These are phyloP conservation scores for Phyllachora maydis DNA, from an alignment of 2,329 filamentous ascomycete species.

Conservation along the genomic window DNA sequence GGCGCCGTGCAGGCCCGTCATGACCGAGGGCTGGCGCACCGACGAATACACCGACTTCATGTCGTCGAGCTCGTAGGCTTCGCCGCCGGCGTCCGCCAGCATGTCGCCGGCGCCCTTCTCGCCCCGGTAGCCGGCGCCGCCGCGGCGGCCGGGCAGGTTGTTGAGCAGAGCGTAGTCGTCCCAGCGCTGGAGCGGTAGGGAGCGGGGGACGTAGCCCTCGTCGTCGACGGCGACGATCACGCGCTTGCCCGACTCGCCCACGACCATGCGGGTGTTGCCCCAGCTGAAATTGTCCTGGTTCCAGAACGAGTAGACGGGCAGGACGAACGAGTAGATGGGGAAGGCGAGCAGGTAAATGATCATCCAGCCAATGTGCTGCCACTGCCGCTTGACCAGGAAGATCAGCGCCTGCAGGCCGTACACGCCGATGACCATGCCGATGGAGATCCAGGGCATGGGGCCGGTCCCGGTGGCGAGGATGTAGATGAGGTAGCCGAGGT, in stretches of 20 bases:
- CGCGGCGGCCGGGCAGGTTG: slow-evolving; percentile 78
- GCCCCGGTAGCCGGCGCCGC: slow-evolving; percentile 36
- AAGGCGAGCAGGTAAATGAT: slow-evolving; percentile 82
- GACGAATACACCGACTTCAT: slow-evolving; percentile 94
- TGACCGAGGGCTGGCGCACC: slow-evolving; percentile 68
- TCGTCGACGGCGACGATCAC: slow-evolving; percentile 73
- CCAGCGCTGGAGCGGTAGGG: slow-evolving; percentile 88
- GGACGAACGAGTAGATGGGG: slow-evolving; percentile 92
- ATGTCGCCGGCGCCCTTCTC: slow-evolving; percentile 42
- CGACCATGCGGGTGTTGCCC: slow-evolving; percentile 94
- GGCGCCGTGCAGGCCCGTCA: slow-evolving; percentile 63
- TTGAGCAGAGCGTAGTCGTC: slow-evolving; percentile 83
- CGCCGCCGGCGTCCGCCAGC: slow-evolving; percentile 43
- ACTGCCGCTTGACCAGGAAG: slow-evolving; percentile 93
- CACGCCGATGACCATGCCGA: slow-evolving; percentile 73
- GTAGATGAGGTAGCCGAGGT: slow-evolving; percentile 90
- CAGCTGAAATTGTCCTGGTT: slow-evolving; percentile 99
- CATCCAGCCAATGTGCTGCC: slow-evolving; percentile 74
- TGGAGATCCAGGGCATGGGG: slow-evolving; percentile 67
- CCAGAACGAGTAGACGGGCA: slow-evolving; percentile 92
- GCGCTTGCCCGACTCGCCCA: slow-evolving; percentile 75
- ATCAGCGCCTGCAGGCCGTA: slow-evolving; percentile 93
- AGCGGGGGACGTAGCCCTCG: slow-evolving; percentile 75
- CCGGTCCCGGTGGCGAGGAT: slow-evolving; percentile 64
- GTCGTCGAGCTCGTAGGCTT: slow-evolving; percentile 91